phyloP scores from a whole-genome alignment of 768 basidiomycete genomes.

The Suillus clintonianus region DNA sequence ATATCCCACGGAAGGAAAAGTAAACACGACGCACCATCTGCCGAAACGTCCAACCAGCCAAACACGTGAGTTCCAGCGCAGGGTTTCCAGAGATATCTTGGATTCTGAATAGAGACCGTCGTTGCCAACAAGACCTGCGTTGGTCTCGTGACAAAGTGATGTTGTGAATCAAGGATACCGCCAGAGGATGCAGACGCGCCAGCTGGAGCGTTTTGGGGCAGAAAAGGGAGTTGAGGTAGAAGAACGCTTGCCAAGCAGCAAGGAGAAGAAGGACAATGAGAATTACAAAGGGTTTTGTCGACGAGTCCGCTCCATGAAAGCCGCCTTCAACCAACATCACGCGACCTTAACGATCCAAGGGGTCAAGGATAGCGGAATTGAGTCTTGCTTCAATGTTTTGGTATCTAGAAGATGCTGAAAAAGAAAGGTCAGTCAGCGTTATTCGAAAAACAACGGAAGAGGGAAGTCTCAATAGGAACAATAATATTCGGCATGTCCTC shows the following conservation, averaged over 20 bases:
- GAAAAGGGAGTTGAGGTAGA: slow-evolving; percentile 63
- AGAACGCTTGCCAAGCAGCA: slow-evolving; percentile 40
- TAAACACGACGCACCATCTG: slow-evolving; percentile 1
- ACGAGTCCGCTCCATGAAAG: too few relatives aligned
- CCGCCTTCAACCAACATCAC: too few relatives aligned
- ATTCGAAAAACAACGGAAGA: not conserved
- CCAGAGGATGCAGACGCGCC: slow-evolving; percentile 52
- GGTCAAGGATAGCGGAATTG: slow-evolving; percentile 88
- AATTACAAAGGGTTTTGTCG: too few relatives aligned
- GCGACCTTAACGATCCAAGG: too few relatives aligned
- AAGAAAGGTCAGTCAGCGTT: slow-evolving; percentile 7
- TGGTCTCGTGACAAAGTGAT: slow-evolving; percentile 94
- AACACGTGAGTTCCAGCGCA: slow-evolving; percentile 95
- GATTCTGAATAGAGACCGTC: slow-evolving; percentile 98
- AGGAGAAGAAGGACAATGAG: slow-evolving; percentile 16
- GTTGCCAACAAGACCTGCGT: slow-evolving; percentile 97
- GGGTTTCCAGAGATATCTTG: slow-evolving; percentile 95
- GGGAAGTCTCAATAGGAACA: slow-evolving; percentile 48
- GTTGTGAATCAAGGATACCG: slow-evolving; percentile 62
- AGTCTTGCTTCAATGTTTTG: slow-evolving; percentile 91
- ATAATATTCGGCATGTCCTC: slow-evolving; percentile 41
- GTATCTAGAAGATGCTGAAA: slow-evolving; percentile 91
- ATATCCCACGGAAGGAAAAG: not conserved
- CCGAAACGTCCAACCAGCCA: slow-evolving; percentile 60
- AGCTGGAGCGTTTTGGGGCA: slow-evolving; percentile 59